Conservation (phyloP, 306 rosid genomes). For the Ochetophila trinervis region DNA sequence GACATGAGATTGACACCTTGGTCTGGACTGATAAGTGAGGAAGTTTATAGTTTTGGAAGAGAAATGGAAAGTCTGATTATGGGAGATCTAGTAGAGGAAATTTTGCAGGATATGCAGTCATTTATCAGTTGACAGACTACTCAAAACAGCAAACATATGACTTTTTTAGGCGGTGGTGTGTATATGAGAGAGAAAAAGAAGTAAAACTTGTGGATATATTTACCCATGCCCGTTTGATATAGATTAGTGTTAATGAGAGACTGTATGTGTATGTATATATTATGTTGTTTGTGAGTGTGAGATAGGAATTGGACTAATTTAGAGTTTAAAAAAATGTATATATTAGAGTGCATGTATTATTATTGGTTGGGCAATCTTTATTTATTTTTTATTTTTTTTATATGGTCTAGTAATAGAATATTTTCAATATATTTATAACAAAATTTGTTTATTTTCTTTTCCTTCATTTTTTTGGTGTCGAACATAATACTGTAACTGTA, state of each 20-base stretch:
- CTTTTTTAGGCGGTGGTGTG: slow-evolving; percentile 10
- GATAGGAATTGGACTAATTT: slow-evolving; percentile 29
- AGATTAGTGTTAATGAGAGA: slow-evolving; percentile 25
- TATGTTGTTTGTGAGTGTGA: slow-evolving; percentile 33
- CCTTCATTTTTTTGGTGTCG: too few relatives aligned
- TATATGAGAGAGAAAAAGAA: slow-evolving; percentile 30
- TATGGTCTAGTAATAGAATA: not conserved
- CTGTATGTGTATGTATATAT: slow-evolving; percentile 33
- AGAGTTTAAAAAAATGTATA: slow-evolving; percentile 33
- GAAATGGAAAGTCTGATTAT: slow-evolving; percentile 62
- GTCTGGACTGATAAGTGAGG: slow-evolving; percentile 52
- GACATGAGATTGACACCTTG: slow-evolving; percentile 57
- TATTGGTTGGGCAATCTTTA: slow-evolving; percentile 10
- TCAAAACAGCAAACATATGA: not conserved
- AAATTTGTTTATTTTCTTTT: too few relatives aligned
- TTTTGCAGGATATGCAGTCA: slow-evolving; percentile 53
- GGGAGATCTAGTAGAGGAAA: slow-evolving; percentile 67
- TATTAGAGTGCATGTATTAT: slow-evolving; percentile 30
- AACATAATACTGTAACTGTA: too few relatives aligned
- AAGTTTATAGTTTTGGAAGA: slow-evolving; percentile 46
- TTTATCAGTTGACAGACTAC: not conserved
- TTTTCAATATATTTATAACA: not conserved
- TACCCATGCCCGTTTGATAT: slow-evolving; percentile 36
- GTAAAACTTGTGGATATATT: slow-evolving; percentile 27
- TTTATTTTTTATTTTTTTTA: not conserved